Evolutionary conservation across 2,329 filamentous ascomycete species (phyloP).

Genomic region (Colletotrichum agaves): DNA sequence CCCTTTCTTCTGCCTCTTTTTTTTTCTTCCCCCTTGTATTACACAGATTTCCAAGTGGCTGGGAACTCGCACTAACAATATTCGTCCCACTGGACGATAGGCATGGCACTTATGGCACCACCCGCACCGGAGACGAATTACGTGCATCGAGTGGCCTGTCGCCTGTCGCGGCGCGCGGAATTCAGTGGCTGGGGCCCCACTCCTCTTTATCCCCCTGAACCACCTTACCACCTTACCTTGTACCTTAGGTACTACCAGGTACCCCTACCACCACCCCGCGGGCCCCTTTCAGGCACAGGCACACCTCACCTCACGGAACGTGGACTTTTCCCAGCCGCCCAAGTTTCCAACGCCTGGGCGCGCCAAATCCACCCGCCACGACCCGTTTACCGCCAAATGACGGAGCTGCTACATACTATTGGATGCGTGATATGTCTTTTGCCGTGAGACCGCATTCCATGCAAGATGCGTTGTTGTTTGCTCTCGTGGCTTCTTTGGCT

Average conservation of each 20-base stretch:
- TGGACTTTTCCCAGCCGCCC: conserved; percentile 2
- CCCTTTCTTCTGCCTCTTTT: neutral
- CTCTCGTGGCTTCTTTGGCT: too few relatives aligned
- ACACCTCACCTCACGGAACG: neutral
- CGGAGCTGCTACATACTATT: neutral
- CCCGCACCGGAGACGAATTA: neutral
- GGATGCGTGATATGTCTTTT: neutral
- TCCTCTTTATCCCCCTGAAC: neutral
- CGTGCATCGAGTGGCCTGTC: conserved; percentile 3
- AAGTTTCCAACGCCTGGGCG: conserved; percentile 8
- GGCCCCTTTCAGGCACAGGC: neutral
- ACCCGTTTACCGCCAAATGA: neutral
- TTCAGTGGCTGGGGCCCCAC: conserved; percentile 17
- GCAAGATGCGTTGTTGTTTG: too few relatives aligned
- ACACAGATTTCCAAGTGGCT: conserved; percentile 8
- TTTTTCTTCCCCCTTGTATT: neutral
- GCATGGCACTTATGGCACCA: neutral
- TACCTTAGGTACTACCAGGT: too few relatives aligned
- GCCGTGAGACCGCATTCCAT: too few relatives aligned
- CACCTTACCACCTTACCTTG: too few relatives aligned
- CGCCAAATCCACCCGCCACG: neutral
- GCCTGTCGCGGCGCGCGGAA: neutral
- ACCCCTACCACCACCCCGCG: neutral
- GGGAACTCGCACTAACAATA: conserved; percentile 5
- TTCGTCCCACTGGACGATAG: neutral